Percentiles rank a stretch among this genome's conserved stretches.
Evolutionary conservation across 352 stramenopile genomes (phyloP).

Genomic region (Globisporangium viniferum): DNA sequence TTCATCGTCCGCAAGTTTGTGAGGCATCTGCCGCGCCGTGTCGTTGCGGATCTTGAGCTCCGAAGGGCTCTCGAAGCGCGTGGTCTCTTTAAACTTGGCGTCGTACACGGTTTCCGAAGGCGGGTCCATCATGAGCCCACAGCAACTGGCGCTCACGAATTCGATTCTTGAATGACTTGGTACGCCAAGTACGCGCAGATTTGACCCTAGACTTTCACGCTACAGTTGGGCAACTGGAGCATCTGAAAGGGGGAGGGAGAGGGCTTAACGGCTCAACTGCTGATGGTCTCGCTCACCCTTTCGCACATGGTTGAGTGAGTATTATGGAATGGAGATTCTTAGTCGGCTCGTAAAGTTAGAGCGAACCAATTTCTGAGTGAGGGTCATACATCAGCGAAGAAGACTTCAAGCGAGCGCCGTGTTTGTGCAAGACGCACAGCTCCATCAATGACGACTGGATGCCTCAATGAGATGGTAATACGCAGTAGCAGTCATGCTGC

Average conservation of each 20-base stretch:
- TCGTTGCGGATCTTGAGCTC: background rate
- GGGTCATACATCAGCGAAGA: background rate
- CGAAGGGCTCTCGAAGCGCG: background rate
- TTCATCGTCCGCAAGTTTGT: background rate
- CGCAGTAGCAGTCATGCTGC: conserved; percentile 1
- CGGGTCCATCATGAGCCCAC: background rate
- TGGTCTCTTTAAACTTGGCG: background rate
- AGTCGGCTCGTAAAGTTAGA: conserved; percentile 1
- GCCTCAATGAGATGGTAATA: background rate
- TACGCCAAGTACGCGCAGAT: background rate
- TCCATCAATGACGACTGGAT: background rate
- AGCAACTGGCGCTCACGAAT: background rate
- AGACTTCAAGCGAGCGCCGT: background rate
- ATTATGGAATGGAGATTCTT: background rate
- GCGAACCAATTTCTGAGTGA: background rate
- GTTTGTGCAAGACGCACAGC: background rate
- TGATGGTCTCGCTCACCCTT: background rate
- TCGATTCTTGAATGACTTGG: background rate
- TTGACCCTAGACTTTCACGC: background rate
- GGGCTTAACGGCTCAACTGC: background rate
- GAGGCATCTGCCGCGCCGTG: background rate
- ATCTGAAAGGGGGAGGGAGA: background rate
- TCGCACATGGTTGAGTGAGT: background rate
- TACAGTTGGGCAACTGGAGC: background rate
- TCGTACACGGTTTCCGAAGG: background rate